A percentile compares a stretch with the other conserved stretches of the same genome.
These are phyloP conservation scores for Gossypium ekmanianum DNA, from an alignment of 345 rosid genomes.

Conservation along the genomic window DNA sequence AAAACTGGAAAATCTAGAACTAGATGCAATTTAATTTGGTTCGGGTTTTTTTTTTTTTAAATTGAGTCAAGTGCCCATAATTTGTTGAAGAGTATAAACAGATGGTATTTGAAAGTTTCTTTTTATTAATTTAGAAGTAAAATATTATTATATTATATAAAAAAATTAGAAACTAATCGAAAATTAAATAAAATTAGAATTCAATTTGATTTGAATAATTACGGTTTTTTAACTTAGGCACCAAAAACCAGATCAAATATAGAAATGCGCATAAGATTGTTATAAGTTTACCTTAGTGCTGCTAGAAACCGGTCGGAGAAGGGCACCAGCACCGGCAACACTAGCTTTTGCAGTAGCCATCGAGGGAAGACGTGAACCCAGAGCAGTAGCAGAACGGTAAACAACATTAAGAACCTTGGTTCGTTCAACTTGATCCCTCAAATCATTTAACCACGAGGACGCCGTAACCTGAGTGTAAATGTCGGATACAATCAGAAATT, in stretches of 20 bases:
- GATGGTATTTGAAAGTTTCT: background rate
- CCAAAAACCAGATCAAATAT: background rate
- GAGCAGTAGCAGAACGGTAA: slow-evolving; percentile 89
- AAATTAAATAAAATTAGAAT: background rate
- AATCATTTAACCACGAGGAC: slow-evolving; percentile 93
- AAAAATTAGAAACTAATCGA: background rate
- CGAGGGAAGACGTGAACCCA: slow-evolving; percentile 90
- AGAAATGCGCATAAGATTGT: background rate
- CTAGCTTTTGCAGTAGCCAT: slow-evolving; percentile 92
- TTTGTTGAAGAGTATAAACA: too few relatives aligned
- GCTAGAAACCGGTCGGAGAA: slow-evolving; percentile 82
- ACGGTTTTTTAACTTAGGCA: background rate
- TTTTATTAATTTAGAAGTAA: background rate
- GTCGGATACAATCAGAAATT: background rate
- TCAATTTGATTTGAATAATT: background rate
- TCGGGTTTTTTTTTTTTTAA: background rate
- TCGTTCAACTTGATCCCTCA: slow-evolving; percentile 86
- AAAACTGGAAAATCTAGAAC: background rate
- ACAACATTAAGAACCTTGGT: slow-evolving; percentile 85
- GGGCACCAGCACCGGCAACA: slow-evolving; percentile 93
- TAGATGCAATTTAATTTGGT: background rate
- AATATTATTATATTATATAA: background rate
- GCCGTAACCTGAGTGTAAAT: slow-evolving; percentile 57
- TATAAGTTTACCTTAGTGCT: slow-evolving; percentile 68
- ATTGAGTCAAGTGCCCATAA: too few relatives aligned